Evolutionary conservation across 495 filamentous ascomycete genomes (phyloP), one percentile per base, ranked within the genome.

Genomic region (Baudoinia panamericana): DNA sequence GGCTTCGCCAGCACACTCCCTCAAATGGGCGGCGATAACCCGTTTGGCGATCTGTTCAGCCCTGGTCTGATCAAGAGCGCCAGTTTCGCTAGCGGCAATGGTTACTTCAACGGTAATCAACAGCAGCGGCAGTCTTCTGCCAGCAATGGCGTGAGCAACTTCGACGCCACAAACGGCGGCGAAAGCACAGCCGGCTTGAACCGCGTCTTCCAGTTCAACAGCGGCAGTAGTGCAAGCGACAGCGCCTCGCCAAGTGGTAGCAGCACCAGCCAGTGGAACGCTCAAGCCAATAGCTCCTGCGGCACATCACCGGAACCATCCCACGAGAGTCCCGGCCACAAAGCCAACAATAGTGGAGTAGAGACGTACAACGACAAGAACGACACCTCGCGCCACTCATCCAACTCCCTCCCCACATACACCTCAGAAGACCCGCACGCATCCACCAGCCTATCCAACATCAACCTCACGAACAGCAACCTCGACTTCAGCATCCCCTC

Each of bases 221-320:
- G 54, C 40, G 30, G 66, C 26, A 61, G 62, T 28, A 52, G 32
- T 2, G 56, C 59, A 3, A 68, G 67, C 4, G 69, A 65, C 22
- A 39, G 36, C 15, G 36, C 36, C 13, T 39, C 36, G 18, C 36
- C 36, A n/a, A 39, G 36, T 39, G 21, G 19, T 19, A 39, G 36
- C 25, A 39, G 36, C 21, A 29, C 24, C 15, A 39, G 57, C 15
- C 61, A 87, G 60, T 72, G 65, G 62, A 63, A 82, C 66, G 66
- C 64, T 61, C 40, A 45, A 11, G 15, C 21, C 13, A 54, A 72
- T 47, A 93, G 86, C n/a, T 97, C 90, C 4, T 86, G 73, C 52
- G 85, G 84, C 16, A 84, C 79, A n/a, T 80, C 76, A 12, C 79
- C 79, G 2, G 78, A 83, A 49, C 75, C 79, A 11, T 71, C 65